Evolutionary conservation across 202 grass and related monocot genomes (phyloP), one percentile per base, ranked within the genome.

Genomic region (Zoysia matrella): DNA sequence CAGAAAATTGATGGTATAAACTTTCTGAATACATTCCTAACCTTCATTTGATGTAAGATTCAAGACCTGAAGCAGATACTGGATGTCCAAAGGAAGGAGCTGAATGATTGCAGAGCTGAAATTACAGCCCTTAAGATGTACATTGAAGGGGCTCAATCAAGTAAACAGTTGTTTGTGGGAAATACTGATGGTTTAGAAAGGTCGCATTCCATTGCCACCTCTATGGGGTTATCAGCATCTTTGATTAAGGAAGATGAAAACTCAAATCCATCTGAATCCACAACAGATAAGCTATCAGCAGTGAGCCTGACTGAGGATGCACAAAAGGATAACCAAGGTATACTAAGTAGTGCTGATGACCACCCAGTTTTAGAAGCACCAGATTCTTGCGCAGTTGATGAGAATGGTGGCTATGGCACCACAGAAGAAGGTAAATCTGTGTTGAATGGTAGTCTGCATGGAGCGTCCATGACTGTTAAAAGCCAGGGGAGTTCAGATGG

Each of bases 41-140:
- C 36, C 50, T 74, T 76, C 60, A 66, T 81, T 50, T 83, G 22
- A 53, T 86, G 18, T 42, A 98, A 98, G 95, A 74, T 95, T 83
- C 95, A 91, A 91, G 84, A 93, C 88, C 67, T 93, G 87, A 98
- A 94, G 75, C 86, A 98, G 71, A 86, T 82, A 52, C 54, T 90
- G 80, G 95, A 98, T 87, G 50, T 91, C 66, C 90, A 95, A 80
- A 93, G 92, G 74, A 90, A 91, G 55, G 90, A 94, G 53, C 82
- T 98, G 69, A 98, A 98, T 73, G 92, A 98, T 62, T 91, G 88
- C 88, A 89, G 92, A 83, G 88, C 90, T 89, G 95, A 98, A 95
- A 91, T 98, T 83, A 98, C 95, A 78, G 52, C 92, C 65, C 88
- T 98, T 79, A 93, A 98, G 84, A 95, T 98, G 95, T 93, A 95